Conservation (phyloP, 768 basidiomycete genomes). For the Clavaria fumosa region DNA sequence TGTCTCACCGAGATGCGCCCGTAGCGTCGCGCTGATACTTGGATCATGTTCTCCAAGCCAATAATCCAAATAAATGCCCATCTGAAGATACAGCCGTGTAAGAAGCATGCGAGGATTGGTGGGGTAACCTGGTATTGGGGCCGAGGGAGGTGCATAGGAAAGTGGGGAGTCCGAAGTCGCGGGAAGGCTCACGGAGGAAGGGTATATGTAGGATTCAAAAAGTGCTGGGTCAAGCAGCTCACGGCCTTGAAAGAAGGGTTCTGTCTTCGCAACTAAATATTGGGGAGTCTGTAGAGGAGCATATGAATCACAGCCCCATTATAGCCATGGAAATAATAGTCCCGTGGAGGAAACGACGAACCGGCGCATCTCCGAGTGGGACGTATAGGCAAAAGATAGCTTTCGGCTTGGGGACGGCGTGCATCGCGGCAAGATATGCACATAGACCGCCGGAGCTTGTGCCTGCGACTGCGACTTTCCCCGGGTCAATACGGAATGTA, state of each 20-base stretch:
- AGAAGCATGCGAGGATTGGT: constrained; percentile 51
- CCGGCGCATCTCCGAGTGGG: constrained; percentile 43
- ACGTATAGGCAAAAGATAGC: constrained; percentile 45
- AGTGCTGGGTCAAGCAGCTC: constrained; percentile 36
- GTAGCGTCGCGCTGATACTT: constrained; percentile 32
- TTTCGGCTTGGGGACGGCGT: constrained; percentile 33
- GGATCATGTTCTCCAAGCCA: constrained; percentile 32
- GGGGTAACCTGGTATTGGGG: constrained; percentile 46
- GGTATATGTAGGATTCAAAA: too few species aligned
- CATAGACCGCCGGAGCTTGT: constrained; percentile 49
- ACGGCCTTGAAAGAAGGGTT: constrained; percentile 37
- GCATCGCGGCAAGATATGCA: constrained; percentile 42
- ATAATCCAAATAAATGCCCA: constrained; percentile 42
- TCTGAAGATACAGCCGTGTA: constrained; percentile 40
- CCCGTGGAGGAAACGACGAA: too few species aligned
- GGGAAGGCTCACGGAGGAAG: too few species aligned
- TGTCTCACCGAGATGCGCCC: constrained; percentile 6
- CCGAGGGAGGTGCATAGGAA: constrained; percentile 29
- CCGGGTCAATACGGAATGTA: constrained; percentile 28
- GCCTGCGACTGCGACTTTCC: constrained; percentile 36
- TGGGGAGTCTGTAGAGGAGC: constrained; percentile 44
- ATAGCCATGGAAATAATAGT: too few species aligned
- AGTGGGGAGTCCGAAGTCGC: constrained; percentile 28
- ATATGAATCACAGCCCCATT: too few species aligned
- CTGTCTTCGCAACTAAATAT: constrained; percentile 31